phyloP scores from a whole-genome alignment of 2,329 filamentous ascomycete genomes.

The Stylonectria norvegica region DNA sequence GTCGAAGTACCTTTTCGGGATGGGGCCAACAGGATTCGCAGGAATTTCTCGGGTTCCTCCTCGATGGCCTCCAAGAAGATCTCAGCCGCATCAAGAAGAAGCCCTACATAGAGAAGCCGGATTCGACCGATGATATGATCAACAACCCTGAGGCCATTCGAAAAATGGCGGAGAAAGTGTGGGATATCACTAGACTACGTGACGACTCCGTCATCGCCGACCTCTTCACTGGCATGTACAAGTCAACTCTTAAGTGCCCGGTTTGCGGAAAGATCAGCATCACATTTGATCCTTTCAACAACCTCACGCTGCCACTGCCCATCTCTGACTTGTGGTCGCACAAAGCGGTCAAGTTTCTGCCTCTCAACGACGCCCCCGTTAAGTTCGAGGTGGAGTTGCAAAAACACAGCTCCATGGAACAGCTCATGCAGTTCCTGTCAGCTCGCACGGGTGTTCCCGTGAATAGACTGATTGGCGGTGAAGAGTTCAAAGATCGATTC shows the following conservation, averaged over 20 bases:
- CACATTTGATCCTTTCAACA: conserved; percentile 97
- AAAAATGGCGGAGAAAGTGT: conserved; percentile 81
- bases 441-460: conserved; percentile 61
- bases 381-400: conserved; percentile 75
- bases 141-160: conserved; percentile 75
- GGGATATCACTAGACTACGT: conserved; percentile 85
- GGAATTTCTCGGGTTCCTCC: conserved; percentile 90
- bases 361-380: conserved; percentile 67
- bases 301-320: conserved; percentile 85
- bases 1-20: conserved; percentile 82
- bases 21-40: conserved; percentile 97
- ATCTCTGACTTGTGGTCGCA: conserved; percentile 78
- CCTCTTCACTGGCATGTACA: conserved; percentile 96
- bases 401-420: conserved; percentile 67
- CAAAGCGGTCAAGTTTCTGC: conserved; percentile 74
- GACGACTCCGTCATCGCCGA: conserved; percentile 96
- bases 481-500: conserved; percentile 80
- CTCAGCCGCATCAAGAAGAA: conserved; percentile 92
- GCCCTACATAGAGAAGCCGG: conserved; percentile 95
- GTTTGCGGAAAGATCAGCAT: conserved; percentile 93
- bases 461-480: conserved; percentile 70
- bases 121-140: conserved; percentile 96
- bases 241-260: conserved; percentile 92
- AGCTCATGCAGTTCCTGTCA: conserved; percentile 68
- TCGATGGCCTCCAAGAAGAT: conserved; percentile 93